phyloP scores from a whole-genome alignment of 371 early-diverging fungal genomes.

The Rhizopus sp. region DNA sequence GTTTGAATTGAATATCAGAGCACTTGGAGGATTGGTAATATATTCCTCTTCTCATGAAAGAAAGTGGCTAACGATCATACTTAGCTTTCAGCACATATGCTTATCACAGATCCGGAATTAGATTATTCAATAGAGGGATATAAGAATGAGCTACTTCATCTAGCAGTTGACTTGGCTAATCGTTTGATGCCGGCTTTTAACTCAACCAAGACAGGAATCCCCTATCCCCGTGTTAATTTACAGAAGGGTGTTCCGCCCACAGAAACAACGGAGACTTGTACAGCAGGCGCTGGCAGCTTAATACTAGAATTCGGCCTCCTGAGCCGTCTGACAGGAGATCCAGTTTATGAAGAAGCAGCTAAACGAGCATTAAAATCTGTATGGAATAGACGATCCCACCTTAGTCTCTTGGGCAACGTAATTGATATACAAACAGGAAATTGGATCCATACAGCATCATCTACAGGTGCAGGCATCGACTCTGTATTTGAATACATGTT shows the following conservation, averaged over 20 bases:
- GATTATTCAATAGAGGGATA: constrained; percentile 64
- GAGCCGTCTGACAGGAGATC: constrained; percentile 81
- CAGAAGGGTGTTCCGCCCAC: constrained; percentile 66
- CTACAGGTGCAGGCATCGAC: constrained; percentile 93
- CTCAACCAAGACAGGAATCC: constrained; percentile 80
- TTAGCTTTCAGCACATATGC: constrained; percentile 82
- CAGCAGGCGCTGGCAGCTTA: constrained; percentile 92
- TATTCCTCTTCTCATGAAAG: neutral
- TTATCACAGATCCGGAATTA: constrained; percentile 72
- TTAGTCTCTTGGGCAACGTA: constrained; percentile 84
- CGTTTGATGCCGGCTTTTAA: constrained; percentile 91
- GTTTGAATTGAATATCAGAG: constrained; percentile 93
- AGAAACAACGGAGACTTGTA: constrained; percentile 83
- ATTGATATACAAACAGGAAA: constrained; percentile 72
- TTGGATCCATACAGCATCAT: constrained; percentile 74
- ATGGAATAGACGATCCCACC: constrained; percentile 76
- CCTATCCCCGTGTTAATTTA: constrained; percentile 88
- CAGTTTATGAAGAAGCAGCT: constrained; percentile 79
- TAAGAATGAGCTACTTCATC: constrained; percentile 69
- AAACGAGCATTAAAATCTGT: constrained; percentile 69
- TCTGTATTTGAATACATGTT: constrained; percentile 93
- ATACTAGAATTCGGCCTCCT: constrained; percentile 95
- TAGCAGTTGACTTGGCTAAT: constrained; percentile 85
- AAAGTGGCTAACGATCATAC: neutral
- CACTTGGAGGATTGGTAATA: constrained; percentile 83